These are phyloP conservation scores for Lantana camara DNA, from an alignment of 257 asterid genomes.

Conservation along the genomic window DNA sequence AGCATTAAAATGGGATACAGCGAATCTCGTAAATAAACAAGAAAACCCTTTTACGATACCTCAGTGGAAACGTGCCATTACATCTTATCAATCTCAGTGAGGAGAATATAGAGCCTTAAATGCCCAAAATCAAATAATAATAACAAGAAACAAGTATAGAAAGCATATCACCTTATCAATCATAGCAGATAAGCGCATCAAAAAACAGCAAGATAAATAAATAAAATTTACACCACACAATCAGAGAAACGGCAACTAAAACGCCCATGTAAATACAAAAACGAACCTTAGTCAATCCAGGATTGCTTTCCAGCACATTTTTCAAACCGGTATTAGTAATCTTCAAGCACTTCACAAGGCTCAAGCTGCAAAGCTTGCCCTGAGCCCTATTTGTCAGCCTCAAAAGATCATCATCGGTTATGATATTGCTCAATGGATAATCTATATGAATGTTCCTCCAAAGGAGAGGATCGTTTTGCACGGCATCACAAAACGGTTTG, in stretches of 20 bases:
- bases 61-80: too few species aligned
- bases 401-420: constrained; percentile 61
- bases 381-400: constrained; percentile 64
- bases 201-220: background rate
- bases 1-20: background rate
- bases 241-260: background rate
- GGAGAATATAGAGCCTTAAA: constrained; percentile 2
- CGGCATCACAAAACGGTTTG: constrained; percentile 58
- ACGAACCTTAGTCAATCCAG: constrained; percentile 60
- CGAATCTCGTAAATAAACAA: constrained; percentile 1
- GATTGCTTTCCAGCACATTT: constrained; percentile 58
- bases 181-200: background rate
- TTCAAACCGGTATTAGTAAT: constrained; percentile 57
- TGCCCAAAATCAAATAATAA: constrained; percentile 3
- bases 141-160: background rate
- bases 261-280: constrained; percentile 4
- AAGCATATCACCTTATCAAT: constrained; percentile 1
- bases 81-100: too few species aligned
- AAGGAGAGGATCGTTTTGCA: constrained; percentile 64
- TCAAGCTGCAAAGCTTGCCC: constrained; percentile 65
- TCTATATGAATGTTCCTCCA: constrained; percentile 66
- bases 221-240: background rate
- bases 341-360: constrained; percentile 52
- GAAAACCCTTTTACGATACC: background rate
- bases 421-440: constrained; percentile 38